These are phyloP conservation scores for Eucalyptus cloeziana DNA, from an alignment of 345 rosid species.

Conservation along the genomic window DNA sequence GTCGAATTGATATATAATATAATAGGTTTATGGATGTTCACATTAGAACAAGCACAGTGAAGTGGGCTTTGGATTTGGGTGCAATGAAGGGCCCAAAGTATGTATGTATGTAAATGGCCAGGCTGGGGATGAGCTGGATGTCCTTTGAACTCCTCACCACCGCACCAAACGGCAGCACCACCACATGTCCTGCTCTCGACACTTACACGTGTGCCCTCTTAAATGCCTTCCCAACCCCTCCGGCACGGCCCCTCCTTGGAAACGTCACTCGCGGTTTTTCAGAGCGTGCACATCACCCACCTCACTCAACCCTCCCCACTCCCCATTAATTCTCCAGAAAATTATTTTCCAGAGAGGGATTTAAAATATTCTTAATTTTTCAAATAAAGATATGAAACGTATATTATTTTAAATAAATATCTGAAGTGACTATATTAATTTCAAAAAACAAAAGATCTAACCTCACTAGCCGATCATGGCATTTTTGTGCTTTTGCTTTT, in stretches of 20 bases:
- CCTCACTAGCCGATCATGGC: accelerated
- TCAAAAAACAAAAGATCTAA: too few species aligned
- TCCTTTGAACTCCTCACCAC: not conserved
- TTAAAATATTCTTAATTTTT: accelerated
- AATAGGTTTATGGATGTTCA: not conserved
- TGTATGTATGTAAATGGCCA: not conserved
- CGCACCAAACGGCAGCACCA: not conserved
- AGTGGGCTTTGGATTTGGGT: not conserved
- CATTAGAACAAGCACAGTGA: not conserved
- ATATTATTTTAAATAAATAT: too few species aligned
- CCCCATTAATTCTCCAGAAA: too few species aligned
- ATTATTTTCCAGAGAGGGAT: too few species aligned
- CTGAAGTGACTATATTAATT: too few species aligned
- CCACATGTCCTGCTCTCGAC: not conserved
- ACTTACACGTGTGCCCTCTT: not conserved
- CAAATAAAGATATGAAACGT: accelerated
- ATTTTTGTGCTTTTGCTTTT: too few species aligned
- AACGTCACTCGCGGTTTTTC: not conserved
- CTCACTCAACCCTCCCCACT: not conserved
- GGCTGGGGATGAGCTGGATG: not conserved
- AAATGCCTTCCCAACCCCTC: not conserved
- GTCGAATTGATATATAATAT: not conserved
- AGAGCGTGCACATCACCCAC: not conserved
- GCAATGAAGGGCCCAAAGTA: not conserved
- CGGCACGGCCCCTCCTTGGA: not conserved